These are phyloP conservation scores for Suillus spraguei DNA, from an alignment of 768 basidiomycete species.

Conservation along the genomic window DNA sequence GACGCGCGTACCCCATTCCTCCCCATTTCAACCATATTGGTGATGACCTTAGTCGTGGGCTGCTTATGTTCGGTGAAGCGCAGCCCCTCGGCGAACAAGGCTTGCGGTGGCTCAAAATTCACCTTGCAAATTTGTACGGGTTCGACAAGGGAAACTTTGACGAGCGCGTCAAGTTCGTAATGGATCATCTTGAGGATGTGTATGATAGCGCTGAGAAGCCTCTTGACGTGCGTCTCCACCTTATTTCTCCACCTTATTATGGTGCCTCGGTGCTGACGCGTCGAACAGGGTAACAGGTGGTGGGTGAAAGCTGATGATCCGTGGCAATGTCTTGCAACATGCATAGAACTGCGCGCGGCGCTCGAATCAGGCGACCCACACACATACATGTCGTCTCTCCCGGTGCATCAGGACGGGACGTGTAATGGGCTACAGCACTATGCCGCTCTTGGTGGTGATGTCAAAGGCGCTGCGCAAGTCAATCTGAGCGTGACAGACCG, in stretches of 20 bases:
- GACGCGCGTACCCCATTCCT: constrained; percentile 95
- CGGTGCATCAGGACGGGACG: constrained; percentile 97
- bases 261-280: constrained; percentile 11
- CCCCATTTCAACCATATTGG: constrained; percentile 96
- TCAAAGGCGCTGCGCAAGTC: constrained; percentile 86
- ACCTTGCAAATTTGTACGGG: constrained; percentile 90
- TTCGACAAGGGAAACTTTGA: constrained; percentile 95
- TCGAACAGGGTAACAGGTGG: constrained; percentile 70
- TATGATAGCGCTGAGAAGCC: constrained; percentile 84
- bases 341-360: constrained; percentile 85
- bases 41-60: constrained; percentile 87
- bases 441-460: constrained; percentile 94
- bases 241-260: neutral
- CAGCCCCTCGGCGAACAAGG: constrained; percentile 84
- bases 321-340: constrained; percentile 95
- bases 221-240: constrained; percentile 52
- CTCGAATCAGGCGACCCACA: constrained; percentile 67
- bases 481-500: constrained; percentile 83
- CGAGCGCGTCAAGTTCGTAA: constrained; percentile 83
- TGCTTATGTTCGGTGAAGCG: constrained; percentile 80
- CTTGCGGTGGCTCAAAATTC: constrained; percentile 93
- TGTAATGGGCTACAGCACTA: constrained; percentile 99
- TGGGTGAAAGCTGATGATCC: constrained; percentile 94
- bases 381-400: constrained; percentile 66
- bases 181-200: constrained; percentile 72